Percentiles rank a stretch among this genome's conserved stretches.
Evolutionary conservation across 805 yeast species (phyloP).

Genomic region (Naumovozyma dairenensis): DNA sequence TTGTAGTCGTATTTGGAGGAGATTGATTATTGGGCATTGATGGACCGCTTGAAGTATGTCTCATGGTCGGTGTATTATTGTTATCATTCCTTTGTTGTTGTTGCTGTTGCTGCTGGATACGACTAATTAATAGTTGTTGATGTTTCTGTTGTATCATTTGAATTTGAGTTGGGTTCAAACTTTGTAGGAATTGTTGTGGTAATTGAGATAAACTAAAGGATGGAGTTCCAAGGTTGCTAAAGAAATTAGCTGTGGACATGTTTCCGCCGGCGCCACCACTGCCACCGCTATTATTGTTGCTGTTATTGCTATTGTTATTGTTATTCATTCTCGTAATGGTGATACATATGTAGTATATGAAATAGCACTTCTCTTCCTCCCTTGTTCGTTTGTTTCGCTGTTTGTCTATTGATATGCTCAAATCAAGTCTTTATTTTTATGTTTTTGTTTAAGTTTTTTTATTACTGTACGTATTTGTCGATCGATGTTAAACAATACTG

Average conservation of each 20-base stretch:
- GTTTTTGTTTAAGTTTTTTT: not conserved
- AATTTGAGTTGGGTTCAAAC: constrained; percentile 24
- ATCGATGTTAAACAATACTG: too few relatives aligned
- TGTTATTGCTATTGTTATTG: constrained; percentile 1
- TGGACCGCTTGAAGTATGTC: constrained; percentile 8
- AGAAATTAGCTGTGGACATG: constrained; percentile 4
- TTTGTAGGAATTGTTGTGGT: constrained; percentile 26
- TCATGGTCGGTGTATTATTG: too few relatives aligned
- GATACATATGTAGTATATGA: not conserved
- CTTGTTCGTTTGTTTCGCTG: not conserved
- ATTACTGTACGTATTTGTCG: too few relatives aligned
- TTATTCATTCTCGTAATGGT: not conserved
- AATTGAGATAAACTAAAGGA: constrained; percentile 26
- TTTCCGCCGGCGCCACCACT: not conserved
- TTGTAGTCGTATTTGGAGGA: constrained; percentile 1
- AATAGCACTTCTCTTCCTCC: not conserved
- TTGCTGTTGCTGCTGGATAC: constrained; percentile 23
- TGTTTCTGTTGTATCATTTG: constrained; percentile 29
- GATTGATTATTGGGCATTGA: too few relatives aligned
- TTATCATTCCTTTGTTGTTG: constrained; percentile 10
- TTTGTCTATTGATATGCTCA: not conserved
- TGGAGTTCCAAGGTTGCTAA: constrained; percentile 28
- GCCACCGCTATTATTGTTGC: constrained; percentile 1
- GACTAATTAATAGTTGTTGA: constrained; percentile 23
- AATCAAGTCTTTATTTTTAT: constrained; percentile 1